Evolutionary conservation across 768 basidiomycete genomes (phyloP).

Genomic region (Amanita brunnescens): DNA sequence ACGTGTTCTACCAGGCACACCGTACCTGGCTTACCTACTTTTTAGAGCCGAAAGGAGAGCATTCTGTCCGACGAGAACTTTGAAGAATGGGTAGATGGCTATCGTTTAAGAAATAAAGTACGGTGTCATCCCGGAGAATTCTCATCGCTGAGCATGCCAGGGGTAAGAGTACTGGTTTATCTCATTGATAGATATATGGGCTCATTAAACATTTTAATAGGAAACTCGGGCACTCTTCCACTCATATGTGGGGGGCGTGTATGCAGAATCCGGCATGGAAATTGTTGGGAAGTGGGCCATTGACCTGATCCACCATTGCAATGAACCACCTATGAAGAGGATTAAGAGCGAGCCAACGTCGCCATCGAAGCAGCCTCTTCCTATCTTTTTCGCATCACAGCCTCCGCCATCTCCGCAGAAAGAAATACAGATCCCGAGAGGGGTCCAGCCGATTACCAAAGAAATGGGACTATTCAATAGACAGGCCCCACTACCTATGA

Average conservation of each 20-base stretch:
- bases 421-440: background rate
- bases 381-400: constrained; percentile 27
- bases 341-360: constrained; percentile 29
- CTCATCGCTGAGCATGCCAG: constrained; percentile 24
- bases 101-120: constrained; percentile 39
- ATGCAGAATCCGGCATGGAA: constrained; percentile 41
- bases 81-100: constrained; percentile 39
- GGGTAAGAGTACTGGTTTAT: constrained; percentile 27
- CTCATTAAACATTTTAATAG: constrained; percentile 21
- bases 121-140: constrained; percentile 35
- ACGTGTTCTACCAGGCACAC: constrained; percentile 18
- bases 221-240: constrained; percentile 51
- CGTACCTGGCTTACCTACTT: background rate
- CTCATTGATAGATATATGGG: constrained; percentile 8
- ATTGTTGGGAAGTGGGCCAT: constrained; percentile 51
- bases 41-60: constrained; percentile 23
- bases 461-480: too few relatives aligned
- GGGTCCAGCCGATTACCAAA: background rate
- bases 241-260: constrained; percentile 63
- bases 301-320: constrained; percentile 25
- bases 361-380: constrained; percentile 13
- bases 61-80: constrained; percentile 35
- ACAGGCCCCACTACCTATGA: constrained; percentile 16
- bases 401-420: constrained; percentile 19
- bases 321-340: constrained; percentile 27